A percentile compares a stretch with the other conserved stretches of the same genome.
phyloP scores from a whole-genome alignment of 768 basidiomycete genomes.

The Hypholoma fasciculare region DNA sequence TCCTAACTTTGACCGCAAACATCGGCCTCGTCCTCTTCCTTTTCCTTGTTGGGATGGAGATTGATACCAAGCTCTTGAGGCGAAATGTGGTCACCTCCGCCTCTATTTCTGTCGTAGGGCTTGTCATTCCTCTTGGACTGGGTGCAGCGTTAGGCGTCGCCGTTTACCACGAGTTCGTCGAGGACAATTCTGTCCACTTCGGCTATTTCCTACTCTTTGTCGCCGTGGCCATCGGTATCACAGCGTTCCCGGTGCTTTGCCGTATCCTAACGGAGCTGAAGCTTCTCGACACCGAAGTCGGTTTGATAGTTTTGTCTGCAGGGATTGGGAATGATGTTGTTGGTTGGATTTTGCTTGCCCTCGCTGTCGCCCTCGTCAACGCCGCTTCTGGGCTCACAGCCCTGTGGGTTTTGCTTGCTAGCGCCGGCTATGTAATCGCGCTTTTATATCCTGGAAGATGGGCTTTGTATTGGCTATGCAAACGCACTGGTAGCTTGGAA shows the following conservation, averaged over 20 bases:
- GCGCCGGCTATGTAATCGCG: slow-evolving; percentile 65
- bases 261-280: slow-evolving; percentile 83
- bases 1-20: slow-evolving; percentile 72
- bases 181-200: slow-evolving; percentile 47
- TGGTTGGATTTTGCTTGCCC: slow-evolving; percentile 82
- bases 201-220: slow-evolving; percentile 86
- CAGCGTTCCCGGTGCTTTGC: slow-evolving; percentile 81
- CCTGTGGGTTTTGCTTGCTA: slow-evolving; percentile 73
- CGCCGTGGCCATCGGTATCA: slow-evolving; percentile 81
- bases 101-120: slow-evolving; percentile 64
- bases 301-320: slow-evolving; percentile 76
- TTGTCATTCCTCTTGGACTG: slow-evolving; percentile 77
- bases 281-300: slow-evolving; percentile 81
- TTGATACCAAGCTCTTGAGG: slow-evolving; percentile 70
- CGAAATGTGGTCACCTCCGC: slow-evolving; percentile 60
- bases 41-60: slow-evolving; percentile 84
- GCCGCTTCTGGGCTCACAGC: slow-evolving; percentile 73
- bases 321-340: slow-evolving; percentile 77
- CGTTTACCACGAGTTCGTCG: slow-evolving; percentile 68
- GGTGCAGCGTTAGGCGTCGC: slow-evolving; percentile 77
- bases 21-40: slow-evolving; percentile 78
- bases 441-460: slow-evolving; percentile 64
- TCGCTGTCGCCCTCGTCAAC: slow-evolving; percentile 86
- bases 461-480: slow-evolving; percentile 66
- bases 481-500: slow-evolving; percentile 70